Conservation (phyloP, 2,329 filamentous ascomycete species). For the Venturia aucupariae region DNA sequence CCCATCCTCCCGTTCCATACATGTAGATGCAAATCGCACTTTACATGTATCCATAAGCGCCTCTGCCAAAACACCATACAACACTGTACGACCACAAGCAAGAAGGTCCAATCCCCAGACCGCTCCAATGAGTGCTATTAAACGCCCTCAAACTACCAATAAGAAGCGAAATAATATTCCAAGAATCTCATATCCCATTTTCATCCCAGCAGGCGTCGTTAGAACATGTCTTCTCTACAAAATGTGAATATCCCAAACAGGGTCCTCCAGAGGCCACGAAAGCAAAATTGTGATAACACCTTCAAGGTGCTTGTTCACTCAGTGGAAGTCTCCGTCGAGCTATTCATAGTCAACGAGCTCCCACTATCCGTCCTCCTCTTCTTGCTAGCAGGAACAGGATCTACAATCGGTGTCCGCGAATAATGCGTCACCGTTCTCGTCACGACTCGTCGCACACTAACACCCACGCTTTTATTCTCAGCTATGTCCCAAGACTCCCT, state of each 20-base stretch:
- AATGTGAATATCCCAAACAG: background rate
- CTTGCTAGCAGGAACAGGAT: slow-evolving; percentile 86
- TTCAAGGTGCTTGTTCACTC: background rate
- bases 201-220: background rate
- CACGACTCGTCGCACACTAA: slow-evolving; percentile 76
- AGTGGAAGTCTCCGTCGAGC: background rate
- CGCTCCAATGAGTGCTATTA: background rate
- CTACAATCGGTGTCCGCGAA: slow-evolving; percentile 44
- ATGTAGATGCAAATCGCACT: background rate
- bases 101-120: background rate
- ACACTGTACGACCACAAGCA: background rate
- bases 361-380: slow-evolving; percentile 58
- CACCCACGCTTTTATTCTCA: slow-evolving; percentile 51
- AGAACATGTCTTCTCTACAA: background rate
- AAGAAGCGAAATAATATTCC: background rate
- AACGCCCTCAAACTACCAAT: background rate
- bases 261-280: slow-evolving; percentile 6
- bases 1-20: background rate
- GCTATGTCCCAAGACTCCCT: slow-evolving; percentile 67
- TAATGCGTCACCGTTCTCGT: slow-evolving; percentile 93
- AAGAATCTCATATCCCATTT: background rate
- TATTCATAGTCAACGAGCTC: background rate
- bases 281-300: background rate
- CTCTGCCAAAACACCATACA: background rate
- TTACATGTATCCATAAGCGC: background rate